Conservation (phyloP, 768 basidiomycete species). For the Termitomyces sp. region DNA sequence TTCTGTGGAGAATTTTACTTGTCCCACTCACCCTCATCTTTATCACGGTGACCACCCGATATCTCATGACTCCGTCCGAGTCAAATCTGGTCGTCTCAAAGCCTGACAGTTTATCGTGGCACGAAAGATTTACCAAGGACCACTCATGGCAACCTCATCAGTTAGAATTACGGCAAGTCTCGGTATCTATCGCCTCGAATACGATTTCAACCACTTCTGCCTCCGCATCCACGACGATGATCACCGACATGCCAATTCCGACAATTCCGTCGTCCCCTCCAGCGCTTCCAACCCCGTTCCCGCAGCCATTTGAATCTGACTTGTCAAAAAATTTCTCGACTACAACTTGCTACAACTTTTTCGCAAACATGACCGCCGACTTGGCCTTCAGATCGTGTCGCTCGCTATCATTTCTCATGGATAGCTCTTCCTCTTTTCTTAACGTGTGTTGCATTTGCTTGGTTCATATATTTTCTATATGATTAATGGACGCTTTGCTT, state of each 20-base stretch:
- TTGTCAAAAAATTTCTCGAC: constrained; percentile 67
- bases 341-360: constrained; percentile 62
- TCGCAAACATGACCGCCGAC: constrained; percentile 68
- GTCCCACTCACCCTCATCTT: constrained; percentile 55
- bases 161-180: constrained; percentile 20
- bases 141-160: constrained; percentile 39
- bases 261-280: constrained; percentile 50
- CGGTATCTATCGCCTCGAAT: constrained; percentile 9
- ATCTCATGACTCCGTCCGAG: constrained; percentile 42
- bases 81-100: constrained; percentile 36
- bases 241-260: constrained; percentile 32
- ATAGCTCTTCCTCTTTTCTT: constrained; percentile 51
- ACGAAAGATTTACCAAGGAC: constrained; percentile 23
- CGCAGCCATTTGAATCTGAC: constrained; percentile 66
- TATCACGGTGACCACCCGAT: constrained; percentile 52
- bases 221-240: constrained; percentile 16
- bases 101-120: constrained; percentile 24
- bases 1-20: constrained; percentile 49
- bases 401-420: constrained; percentile 65
- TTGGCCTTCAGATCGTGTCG: constrained; percentile 68
- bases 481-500: background rate
- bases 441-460: constrained; percentile 35
- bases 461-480: background rate
- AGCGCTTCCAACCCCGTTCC: constrained; percentile 69
- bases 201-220: constrained; percentile 19